Evolutionary conservation across 1,284 basidiomycete species (phyloP).

Genomic region (Moesziomyces globuligerus): DNA sequence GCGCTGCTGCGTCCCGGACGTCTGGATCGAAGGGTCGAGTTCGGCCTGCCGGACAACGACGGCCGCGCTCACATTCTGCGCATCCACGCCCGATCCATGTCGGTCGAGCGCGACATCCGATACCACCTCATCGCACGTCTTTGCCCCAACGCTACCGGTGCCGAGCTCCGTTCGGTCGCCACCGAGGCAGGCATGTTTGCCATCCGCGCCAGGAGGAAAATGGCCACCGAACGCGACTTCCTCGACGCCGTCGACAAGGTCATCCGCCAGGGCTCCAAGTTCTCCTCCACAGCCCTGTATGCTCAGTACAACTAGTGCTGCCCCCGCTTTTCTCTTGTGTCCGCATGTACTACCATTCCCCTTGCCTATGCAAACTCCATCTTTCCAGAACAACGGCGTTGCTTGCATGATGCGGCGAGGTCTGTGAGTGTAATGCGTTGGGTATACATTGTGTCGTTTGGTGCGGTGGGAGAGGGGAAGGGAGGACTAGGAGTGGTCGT

Average conservation of each 20-base stretch:
- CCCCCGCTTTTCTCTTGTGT: neutral
- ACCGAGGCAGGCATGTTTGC: conserved; percentile 99
- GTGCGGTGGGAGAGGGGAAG: too few species aligned
- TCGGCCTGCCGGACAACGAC: conserved; percentile 92
- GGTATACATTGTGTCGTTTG: too few species aligned
- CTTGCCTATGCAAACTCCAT: neutral
- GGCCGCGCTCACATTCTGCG: conserved; percentile 95
- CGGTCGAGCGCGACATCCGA: conserved; percentile 93
- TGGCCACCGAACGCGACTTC: conserved; percentile 97
- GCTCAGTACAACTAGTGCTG: conserved; percentile 50
- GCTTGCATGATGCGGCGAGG: too few species aligned
- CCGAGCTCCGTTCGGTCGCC: conserved; percentile 93
- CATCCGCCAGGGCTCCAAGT: conserved; percentile 96
- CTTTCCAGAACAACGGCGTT: too few species aligned
- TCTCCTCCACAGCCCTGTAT: conserved; percentile 72
- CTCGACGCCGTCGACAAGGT: conserved; percentile 98
- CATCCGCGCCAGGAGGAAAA: conserved; percentile 93
- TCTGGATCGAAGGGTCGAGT: conserved; percentile 94
- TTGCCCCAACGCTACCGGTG: conserved; percentile 97
- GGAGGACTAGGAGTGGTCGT: conserved; percentile 39
- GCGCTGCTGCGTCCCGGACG: conserved; percentile 95
- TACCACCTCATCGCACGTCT: conserved; percentile 96
- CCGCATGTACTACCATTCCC: conserved; percentile 21
- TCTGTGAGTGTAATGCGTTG: too few species aligned
- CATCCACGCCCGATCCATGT: conserved; percentile 97